Evolutionary conservation across 441 rosid genomes (phyloP).

Genomic region (Gossypium davidsonii): DNA sequence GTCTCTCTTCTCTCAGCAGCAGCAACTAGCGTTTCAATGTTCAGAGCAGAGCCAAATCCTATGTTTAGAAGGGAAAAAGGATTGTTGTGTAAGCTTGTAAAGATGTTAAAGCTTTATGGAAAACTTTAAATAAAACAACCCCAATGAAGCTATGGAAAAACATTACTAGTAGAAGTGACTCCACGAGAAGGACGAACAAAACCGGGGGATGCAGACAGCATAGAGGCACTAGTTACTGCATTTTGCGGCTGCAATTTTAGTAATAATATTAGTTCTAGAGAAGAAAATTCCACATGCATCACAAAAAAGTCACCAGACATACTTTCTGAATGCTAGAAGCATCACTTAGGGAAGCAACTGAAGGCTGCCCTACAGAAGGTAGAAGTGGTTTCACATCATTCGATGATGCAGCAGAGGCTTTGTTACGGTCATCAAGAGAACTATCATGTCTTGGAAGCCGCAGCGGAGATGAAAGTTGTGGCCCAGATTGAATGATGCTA

Average conservation of each 20-base stretch:
- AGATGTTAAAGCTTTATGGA: not conserved
- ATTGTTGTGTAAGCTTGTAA: not conserved
- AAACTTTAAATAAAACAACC: not conserved
- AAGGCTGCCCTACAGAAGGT: slow-evolving; percentile 35
- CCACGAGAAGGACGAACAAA: slow-evolving; percentile 65
- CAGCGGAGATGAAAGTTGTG: slow-evolving; percentile 43
- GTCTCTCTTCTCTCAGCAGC: slow-evolving; percentile 95
- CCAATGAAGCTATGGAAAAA: slow-evolving; percentile 4
- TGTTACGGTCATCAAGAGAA: slow-evolving; percentile 52
- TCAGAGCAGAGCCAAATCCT: slow-evolving; percentile 99
- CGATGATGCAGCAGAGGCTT: slow-evolving; percentile 31
- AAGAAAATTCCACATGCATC: not conserved
- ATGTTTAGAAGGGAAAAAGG: slow-evolving; percentile 1
- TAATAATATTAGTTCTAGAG: not conserved
- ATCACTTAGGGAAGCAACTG: slow-evolving; percentile 42
- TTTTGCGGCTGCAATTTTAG: slow-evolving; percentile 33
- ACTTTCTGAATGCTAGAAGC: slow-evolving; percentile 61
- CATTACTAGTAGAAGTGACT: slow-evolving; percentile 74
- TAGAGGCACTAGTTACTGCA: slow-evolving; percentile 30
- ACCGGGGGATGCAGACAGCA: slow-evolving; percentile 55
- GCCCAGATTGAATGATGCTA: slow-evolving; percentile 35
- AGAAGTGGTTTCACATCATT: slow-evolving; percentile 47
- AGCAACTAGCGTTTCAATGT: slow-evolving; percentile 94
- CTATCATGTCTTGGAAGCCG: slow-evolving; percentile 57
- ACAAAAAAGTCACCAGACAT: slow-evolving; percentile 13